These are phyloP conservation scores for Xanthoceras sorbifolium DNA, from an alignment of 345 rosid genomes.

Conservation along the genomic window DNA sequence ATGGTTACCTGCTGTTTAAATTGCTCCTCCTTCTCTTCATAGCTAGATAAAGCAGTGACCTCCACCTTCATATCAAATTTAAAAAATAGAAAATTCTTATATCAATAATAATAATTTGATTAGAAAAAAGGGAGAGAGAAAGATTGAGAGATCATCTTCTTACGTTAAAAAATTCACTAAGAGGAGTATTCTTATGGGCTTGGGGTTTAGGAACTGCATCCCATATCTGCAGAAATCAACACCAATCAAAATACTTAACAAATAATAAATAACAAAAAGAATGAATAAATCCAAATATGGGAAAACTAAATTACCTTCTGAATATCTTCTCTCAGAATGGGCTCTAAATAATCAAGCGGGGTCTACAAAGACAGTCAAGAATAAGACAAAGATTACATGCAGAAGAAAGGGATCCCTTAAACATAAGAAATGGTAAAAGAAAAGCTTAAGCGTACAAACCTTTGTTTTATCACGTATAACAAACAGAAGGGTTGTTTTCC, in stretches of 20 bases:
- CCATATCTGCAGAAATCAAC: slow-evolving; percentile 66
- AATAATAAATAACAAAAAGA: slow-evolving; percentile 6
- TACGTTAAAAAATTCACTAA: slow-evolving; percentile 87
- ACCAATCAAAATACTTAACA: slow-evolving; percentile 17
- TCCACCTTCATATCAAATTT: slow-evolving; percentile 54
- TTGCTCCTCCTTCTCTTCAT: slow-evolving; percentile 70
- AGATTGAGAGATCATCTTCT: slow-evolving; percentile 17
- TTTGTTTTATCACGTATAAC: slow-evolving; percentile 89
- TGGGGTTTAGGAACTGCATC: slow-evolving; percentile 74
- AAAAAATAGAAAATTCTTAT: slow-evolving; percentile 17
- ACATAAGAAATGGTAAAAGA: slow-evolving; percentile 8
- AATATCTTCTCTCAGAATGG: slow-evolving; percentile 69
- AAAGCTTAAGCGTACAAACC: slow-evolving; percentile 39
- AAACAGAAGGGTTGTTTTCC: slow-evolving; percentile 84
- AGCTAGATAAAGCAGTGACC: slow-evolving; percentile 79
- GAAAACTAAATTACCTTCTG: slow-evolving; percentile 53
- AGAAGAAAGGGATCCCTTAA: slow-evolving; percentile 12
- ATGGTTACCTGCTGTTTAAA: slow-evolving; percentile 71
- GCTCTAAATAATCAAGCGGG: slow-evolving; percentile 71
- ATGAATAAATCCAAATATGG: neutral
- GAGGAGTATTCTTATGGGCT: slow-evolving; percentile 63
- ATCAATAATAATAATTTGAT: neutral
- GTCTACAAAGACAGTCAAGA: slow-evolving; percentile 44
- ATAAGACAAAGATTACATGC: slow-evolving; percentile 1
- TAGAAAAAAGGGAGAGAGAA: neutral